A percentile compares a stretch with the other conserved stretches of the same genome.
phyloP scores from a whole-genome alignment of 1,284 basidiomycete genomes.

The Cryptococcus sp. region DNA sequence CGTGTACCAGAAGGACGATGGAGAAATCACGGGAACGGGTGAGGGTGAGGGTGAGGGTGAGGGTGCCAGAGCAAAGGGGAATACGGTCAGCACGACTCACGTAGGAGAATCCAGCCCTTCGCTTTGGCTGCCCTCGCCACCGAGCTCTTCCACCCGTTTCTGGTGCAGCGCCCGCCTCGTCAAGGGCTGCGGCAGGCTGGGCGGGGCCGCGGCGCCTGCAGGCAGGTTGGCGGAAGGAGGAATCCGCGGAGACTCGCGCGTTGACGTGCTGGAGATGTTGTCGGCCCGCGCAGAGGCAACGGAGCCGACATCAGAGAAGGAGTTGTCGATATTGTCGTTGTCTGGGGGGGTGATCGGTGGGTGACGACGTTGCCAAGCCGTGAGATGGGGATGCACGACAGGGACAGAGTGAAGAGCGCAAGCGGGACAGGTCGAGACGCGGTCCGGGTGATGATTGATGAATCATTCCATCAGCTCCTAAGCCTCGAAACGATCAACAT shows the following conservation, averaged over 20 bases:
- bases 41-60: too few relatives aligned
- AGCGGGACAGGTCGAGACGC: too few relatives aligned
- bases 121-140: conserved; percentile 36
- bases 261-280: conserved; percentile 19
- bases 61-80: not conserved
- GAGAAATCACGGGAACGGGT: not conserved
- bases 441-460: not conserved
- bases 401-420: not conserved
- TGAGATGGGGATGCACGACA: not conserved
- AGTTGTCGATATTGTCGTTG: conserved; percentile 42
- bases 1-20: not conserved
- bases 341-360: not conserved
- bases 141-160: conserved; percentile 21
- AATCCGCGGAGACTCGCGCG: conserved; percentile 14
- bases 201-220: not conserved
- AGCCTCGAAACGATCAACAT: not conserved
- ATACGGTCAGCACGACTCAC: conserved; percentile 27
- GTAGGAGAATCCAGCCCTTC: conserved; percentile 48
- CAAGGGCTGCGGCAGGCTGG: conserved; percentile 4
- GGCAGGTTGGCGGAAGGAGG: conserved; percentile 1
- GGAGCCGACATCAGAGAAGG: conserved; percentile 45
- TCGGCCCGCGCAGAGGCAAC: conserved; percentile 34
- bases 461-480: not conserved
- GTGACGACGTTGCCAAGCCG: not conserved
- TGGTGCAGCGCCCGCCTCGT: conserved; percentile 17